These are phyloP conservation scores for Vaccinium vitisidaea DNA, from an alignment of 148 eudicot genomes.

Conservation along the genomic window DNA sequence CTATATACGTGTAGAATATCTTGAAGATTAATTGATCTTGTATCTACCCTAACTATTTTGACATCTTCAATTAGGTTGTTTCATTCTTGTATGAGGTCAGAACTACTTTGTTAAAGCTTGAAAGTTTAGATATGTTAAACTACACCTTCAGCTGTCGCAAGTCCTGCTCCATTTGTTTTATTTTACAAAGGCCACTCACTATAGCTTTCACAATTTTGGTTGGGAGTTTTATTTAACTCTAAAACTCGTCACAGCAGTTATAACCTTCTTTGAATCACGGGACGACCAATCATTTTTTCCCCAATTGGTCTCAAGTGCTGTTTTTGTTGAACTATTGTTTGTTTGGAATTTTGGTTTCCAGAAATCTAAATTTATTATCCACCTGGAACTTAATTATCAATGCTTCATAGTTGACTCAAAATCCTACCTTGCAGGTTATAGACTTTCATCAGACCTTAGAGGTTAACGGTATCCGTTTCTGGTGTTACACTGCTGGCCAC, in stretches of 20 bases:
- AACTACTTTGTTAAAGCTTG: background rate
- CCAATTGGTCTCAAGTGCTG: background rate
- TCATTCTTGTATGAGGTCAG: background rate
- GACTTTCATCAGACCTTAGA: constrained; percentile 95
- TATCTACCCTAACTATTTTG: constrained; percentile 6
- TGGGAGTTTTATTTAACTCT: background rate
- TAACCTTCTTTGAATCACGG: background rate
- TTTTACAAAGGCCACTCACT: background rate
- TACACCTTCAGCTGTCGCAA: background rate
- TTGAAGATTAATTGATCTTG: background rate
- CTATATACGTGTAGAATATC: background rate
- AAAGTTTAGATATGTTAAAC: background rate
- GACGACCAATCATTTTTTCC: background rate
- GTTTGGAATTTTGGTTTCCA: background rate
- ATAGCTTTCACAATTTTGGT: background rate
- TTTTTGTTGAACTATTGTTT: background rate
- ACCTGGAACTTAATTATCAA: background rate
- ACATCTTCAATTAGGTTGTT: background rate
- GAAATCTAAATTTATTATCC: background rate
- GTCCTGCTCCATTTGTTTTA: background rate
- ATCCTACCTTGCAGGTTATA: constrained; percentile 56
- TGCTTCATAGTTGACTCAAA: constrained; percentile 1
- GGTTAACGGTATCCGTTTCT: constrained; percentile 96
- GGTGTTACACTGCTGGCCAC: constrained; percentile 98
- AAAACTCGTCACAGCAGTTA: background rate